Base-by-base conservation (phyloP, 225 moss, liverwort and hornwort species). In the Pseudisothecium myosuroides region DNA sequence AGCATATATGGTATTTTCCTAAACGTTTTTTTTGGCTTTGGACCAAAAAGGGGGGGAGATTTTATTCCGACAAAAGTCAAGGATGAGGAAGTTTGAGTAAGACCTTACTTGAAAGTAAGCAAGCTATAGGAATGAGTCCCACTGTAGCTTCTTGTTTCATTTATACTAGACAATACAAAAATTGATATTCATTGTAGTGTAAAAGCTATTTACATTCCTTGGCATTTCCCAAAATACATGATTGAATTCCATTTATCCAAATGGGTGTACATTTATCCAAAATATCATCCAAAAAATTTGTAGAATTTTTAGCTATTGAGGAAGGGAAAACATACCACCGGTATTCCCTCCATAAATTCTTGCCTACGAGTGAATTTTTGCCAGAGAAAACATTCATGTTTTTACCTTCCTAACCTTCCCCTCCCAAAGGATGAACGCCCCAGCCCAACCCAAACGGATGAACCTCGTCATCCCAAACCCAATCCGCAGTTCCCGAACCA, bases 121-220 rank as follows among this genome's bases (percentile, higher is more conserved):
- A 0, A 10, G 12, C 7, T 10, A 12, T 50, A 50, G 7, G 5
- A 15, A 50, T 34, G 12, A 76, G 2, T 2, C 11, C 13, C 7
- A 1, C 0, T 8, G 0, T 49, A 49, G 18, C 31, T 49, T 29
- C 5, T 75, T 18, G 6, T 50, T 32, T 20, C 34, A 21, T 76
- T 32, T 21, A 17, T 12, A 21, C 50, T 32, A 0, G 7, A 0
- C 1, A 32, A 0, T 34, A 2, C 7, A 50, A 12, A 41, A 76
- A 19, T 28, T 17, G 2, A 75, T 49, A 5, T 32, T 17, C 12
- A 32, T 4, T 49, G 1, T 12, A 75, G 32, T 75, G 3, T 19
- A 49, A 32, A 31, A 32, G 7, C 2, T 34, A 34, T 52, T 34
- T 76, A 3, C 24, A 49, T 31, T 6, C 7, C 32, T 49, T 4